Evolutionary conservation across 2,329 filamentous ascomycete genomes (phyloP).

Genomic region (Conoideocrella luteorostrata): DNA sequence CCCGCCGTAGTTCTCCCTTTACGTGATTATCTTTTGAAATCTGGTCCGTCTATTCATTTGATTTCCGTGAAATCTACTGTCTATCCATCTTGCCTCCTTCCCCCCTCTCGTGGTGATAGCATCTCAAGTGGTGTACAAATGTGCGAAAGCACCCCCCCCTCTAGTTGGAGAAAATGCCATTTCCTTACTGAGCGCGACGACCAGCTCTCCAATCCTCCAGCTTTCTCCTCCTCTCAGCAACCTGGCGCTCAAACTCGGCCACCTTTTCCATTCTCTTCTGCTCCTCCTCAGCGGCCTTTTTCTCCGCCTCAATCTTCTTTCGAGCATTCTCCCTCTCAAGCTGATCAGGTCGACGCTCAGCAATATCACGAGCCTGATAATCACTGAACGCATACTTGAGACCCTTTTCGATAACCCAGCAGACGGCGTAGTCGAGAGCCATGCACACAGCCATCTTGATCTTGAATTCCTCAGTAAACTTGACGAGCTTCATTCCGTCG

Average conservation of each 20-base stretch:
- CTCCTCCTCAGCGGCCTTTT: slow-evolving; percentile 45
- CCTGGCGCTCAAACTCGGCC: slow-evolving; percentile 52
- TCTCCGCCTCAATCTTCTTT: slow-evolving; percentile 50
- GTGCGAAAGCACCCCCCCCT: too few species aligned
- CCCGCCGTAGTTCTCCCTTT: too few species aligned
- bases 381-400: slow-evolving; percentile 86
- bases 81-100: too few species aligned
- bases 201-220: slow-evolving; percentile 41
- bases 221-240: slow-evolving; percentile 44
- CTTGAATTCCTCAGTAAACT: slow-evolving; percentile 87
- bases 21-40: too few species aligned
- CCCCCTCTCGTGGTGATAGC: too few species aligned
- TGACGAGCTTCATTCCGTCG: slow-evolving; percentile 84
- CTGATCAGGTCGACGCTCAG: slow-evolving; percentile 79
- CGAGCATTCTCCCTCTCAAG: slow-evolving; percentile 66
- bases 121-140: too few species aligned
- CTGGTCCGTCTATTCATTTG: too few species aligned
- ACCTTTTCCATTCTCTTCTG: slow-evolving; percentile 47
- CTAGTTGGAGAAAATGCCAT: too few species aligned
- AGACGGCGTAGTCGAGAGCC: slow-evolving; percentile 79
- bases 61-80: too few species aligned
- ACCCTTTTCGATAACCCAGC: slow-evolving; percentile 79
- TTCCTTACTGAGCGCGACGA: slow-evolving; percentile 16
- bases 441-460: slow-evolving; percentile 75
- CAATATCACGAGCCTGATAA: slow-evolving; percentile 90